Percentiles rank a stretch among this genome's conserved stretches.
Conservation (phyloP, 1,284 basidiomycete genomes). For the Cerrena zonata region DNA sequence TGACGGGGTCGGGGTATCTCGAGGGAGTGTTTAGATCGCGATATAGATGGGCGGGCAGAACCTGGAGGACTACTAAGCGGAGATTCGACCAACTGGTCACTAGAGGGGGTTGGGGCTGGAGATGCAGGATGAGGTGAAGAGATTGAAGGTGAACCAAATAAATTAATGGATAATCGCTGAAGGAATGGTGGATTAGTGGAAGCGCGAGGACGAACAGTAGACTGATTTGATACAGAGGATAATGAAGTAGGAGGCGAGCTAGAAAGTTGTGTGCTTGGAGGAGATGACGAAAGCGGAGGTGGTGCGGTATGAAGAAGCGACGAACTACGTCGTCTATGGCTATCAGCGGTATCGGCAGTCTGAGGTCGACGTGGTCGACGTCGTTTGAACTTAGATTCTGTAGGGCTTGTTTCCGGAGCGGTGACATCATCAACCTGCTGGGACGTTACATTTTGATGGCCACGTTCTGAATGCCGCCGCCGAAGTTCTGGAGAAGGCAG, state of each 20-base stretch:
- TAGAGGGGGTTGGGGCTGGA: constrained; percentile 20
- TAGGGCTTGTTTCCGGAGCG: constrained; percentile 8
- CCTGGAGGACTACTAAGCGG: constrained; percentile 32
- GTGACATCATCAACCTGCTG: constrained; percentile 5
- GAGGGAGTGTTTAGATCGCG: constrained; percentile 33
- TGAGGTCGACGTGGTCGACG: constrained; percentile 19
- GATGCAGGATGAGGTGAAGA: constrained; percentile 27
- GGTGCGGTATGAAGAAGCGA: constrained; percentile 7
- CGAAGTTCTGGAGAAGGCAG: constrained; percentile 37
- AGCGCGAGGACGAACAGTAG: constrained; percentile 43
- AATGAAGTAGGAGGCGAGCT: constrained; percentile 7
- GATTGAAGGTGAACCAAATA: constrained; percentile 48
- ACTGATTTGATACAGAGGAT: constrained; percentile 15
- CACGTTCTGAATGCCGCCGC: constrained; percentile 47
- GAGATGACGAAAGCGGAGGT: constrained; percentile 13
- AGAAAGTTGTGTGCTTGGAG: constrained; percentile 12
- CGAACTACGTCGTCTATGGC: constrained; percentile 1
- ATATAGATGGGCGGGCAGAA: constrained; percentile 42
- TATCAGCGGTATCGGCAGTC: constrained; percentile 24
- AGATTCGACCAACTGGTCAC: constrained; percentile 22
- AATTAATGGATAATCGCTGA: constrained; percentile 63
- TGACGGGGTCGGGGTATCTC: constrained; percentile 47
- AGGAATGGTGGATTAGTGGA: constrained; percentile 68
- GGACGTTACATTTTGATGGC: constrained; percentile 12
- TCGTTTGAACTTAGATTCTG: constrained; percentile 12